Conservation (phyloP, 2,329 filamentous ascomycete genomes). For the Albophoma yamanashiensis region DNA sequence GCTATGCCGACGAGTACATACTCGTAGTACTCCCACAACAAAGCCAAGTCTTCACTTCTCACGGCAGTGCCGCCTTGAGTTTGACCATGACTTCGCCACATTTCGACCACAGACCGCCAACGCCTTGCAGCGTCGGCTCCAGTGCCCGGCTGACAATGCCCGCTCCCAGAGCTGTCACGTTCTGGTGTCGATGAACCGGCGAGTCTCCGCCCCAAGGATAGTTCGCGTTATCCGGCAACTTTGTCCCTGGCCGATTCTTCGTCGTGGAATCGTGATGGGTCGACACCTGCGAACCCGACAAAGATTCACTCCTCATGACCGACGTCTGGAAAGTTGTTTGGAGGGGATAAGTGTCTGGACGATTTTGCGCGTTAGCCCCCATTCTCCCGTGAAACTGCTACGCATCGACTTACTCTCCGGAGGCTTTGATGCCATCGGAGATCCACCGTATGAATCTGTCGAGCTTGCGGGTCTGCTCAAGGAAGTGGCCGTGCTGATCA, state of each 20-base stretch:
- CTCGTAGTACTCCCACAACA: too few relatives aligned
- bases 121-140: neutral
- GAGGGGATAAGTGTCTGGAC: conserved; percentile 1
- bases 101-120: neutral
- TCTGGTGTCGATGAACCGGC: conserved; percentile 23
- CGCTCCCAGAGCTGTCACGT: conserved; percentile 14
- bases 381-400: neutral
- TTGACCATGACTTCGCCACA: conserved; percentile 1
- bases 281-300: neutral
- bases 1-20: neutral
- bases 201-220: conserved; percentile 26
- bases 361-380: neutral
- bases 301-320: neutral
- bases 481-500: neutral
- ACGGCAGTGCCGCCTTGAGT: neutral
- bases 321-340: conserved; percentile 10
- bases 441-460: neutral
- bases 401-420: neutral
- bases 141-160: conserved; percentile 8
- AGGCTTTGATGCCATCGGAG: neutral
- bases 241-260: conserved; percentile 2
- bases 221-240: conserved; percentile 18
- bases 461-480: neutral
- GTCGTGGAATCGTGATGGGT: neutral
- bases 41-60: neutral